Base-by-base conservation (phyloP, 805 yeast genomes). In the Saccharomycopsis sp. region DNA sequence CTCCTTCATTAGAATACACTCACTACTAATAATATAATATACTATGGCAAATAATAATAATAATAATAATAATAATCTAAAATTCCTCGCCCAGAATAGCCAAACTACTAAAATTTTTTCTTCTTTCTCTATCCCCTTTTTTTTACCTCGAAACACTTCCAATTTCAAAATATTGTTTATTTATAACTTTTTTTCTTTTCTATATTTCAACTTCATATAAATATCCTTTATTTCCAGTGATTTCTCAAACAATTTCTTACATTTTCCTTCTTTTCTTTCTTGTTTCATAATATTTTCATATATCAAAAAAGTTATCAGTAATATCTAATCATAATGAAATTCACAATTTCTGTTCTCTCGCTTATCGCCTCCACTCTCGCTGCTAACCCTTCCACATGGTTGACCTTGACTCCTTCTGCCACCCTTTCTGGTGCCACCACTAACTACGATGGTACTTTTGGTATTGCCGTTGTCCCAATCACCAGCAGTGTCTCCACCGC, bases 381-480 rank as follows among this genome's bases (percentile, higher is more conserved):
- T 38, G 84, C 84, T 44, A 71, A 71, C 50, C 82, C 81, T 31
- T 22, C 32, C 15, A 10, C 36, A 12, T 65, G 69, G 69, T 48
- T 63, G 34, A 64, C 69, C 47, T 53, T 65, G 53, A 65, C 68
- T 15, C 69, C 70, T 52, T 48, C 53, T 23, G 55, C 61, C 39
- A 61, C 66, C 34, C 62, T 56, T 55, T 41, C 55, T 26, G 59
- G 61, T 46, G 70, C 64, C 47, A 41, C 58, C 23, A 57, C 68
- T 34, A 57, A 57, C 34, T 61, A 59, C 53, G 44, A 57, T 32
- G 58, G 62, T 25, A 55, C 64, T 34, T 64, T 65, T 43, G 71
- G 69, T 59, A 61, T 64, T 44, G 69, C 68, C 23, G 67, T 64
- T 41, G 52, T 56, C 36, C 65, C 68, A 52, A 48, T 60, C 36